phyloP scores from a whole-genome alignment of 305 asterid species.

The Ajuga reptans region DNA sequence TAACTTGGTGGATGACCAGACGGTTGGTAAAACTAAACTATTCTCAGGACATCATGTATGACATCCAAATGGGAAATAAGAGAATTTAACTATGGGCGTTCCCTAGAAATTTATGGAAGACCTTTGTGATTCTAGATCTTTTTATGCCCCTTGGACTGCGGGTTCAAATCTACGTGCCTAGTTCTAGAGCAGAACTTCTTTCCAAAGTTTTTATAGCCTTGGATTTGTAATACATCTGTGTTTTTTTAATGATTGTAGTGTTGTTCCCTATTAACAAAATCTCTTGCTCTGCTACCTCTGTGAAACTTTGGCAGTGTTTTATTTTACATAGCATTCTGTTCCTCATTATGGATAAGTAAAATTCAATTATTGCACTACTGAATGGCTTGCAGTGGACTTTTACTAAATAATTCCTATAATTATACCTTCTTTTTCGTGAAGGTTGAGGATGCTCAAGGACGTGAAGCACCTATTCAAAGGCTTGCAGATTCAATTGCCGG shows the following conservation, averaged over 20 bases:
- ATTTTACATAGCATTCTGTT: neutral
- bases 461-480: conserved; percentile 99
- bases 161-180: neutral
- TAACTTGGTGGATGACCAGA: neutral
- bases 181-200: neutral
- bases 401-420: neutral
- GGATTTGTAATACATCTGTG: neutral
- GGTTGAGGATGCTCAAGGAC: conserved; percentile 99
- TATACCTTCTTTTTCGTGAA: conserved; percentile 22
- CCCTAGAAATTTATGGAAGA: neutral
- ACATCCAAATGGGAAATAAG: neutral
- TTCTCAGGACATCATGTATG: neutral
- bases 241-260: neutral
- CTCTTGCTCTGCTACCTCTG: neutral
- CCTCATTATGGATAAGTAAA: neutral
- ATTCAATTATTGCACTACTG: neutral
- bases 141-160: neutral
- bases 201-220: neutral
- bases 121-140: neutral
- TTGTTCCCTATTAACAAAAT: neutral
- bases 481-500: conserved; percentile 98
- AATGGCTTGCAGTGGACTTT: neutral
- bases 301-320: neutral
- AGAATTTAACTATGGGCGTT: neutral
- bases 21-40: neutral